Evolutionary conservation across 108 stramenopile species (phyloP), one percentile per base, ranked within the genome.

Genomic region (Mediolabrus comicus): DNA sequence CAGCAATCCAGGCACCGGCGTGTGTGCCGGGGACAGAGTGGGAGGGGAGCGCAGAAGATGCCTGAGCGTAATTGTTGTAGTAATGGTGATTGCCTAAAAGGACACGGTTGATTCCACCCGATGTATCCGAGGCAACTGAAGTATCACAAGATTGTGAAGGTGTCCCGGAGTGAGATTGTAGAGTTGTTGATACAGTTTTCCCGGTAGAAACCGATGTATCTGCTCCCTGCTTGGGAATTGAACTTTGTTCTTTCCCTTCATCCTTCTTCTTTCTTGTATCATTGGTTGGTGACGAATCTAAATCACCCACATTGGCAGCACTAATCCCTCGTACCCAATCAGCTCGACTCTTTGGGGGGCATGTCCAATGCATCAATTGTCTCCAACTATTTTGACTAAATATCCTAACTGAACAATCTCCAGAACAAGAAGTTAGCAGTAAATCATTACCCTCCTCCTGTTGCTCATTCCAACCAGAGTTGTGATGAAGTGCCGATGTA

Each of bases 1-100:
- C 93, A 12, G 86, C 84, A 72, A 94, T 88, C 93, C 93, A 94
- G 27, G 93, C 93, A 26, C 93, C 93, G 3, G 93, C 93, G 34
- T 80, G 76, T 8, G 70, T 76, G 3, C 79, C 74, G 13, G 80
- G 75, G n/a, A 74, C 57, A 19, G 83, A 73, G 43, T 86, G 82
- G n/a, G 79, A 71, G 25, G 80, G 80, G n/a, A 81, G 43, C 1
- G 85, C 61, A 17, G 54, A 69, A 49, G 46, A 49, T 49, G 46
- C 22, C 22, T 49, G 46, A 1, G 46, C 46, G 22, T 49, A 49
- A 49, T 49, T 49, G 7, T 49, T 49, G 66, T 36, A 70, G 60
- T 54, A 55, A 61, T 57, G 46, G 59, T 56, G 66, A 46, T 35
- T 55, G 16, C 80, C 52, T 24, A 46, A 27, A 2, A 71, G 58